Percentiles rank a stretch among this genome's conserved stretches.
These are phyloP conservation scores for Kandelia obovata DNA, from an alignment of 345 rosid species.

Conservation along the genomic window DNA sequence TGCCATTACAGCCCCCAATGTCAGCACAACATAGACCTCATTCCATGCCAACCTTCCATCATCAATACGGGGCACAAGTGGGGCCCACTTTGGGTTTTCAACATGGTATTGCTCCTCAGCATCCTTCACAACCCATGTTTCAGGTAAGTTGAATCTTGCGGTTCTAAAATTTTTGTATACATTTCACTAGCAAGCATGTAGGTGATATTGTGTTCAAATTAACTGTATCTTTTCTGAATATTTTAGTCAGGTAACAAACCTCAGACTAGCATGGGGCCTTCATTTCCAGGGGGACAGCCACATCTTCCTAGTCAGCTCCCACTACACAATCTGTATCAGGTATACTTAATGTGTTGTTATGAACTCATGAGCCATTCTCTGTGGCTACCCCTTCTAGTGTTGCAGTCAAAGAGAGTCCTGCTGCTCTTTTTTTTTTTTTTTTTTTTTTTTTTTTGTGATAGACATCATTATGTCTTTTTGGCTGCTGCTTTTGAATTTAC, in stretches of 20 bases:
- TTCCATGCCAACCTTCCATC: constrained; percentile 50
- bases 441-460: background rate
- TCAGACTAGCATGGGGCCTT: constrained; percentile 52
- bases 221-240: constrained; percentile 24
- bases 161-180: constrained; percentile 7
- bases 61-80: constrained; percentile 61
- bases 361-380: background rate
- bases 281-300: constrained; percentile 68
- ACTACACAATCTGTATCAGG: constrained; percentile 59
- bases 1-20: constrained; percentile 60
- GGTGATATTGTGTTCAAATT: constrained; percentile 4
- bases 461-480: background rate
- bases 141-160: constrained; percentile 53
- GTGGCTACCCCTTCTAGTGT: background rate
- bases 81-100: constrained; percentile 67
- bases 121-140: constrained; percentile 62
- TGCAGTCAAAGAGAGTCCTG: background rate
- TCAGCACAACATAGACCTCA: constrained; percentile 51
- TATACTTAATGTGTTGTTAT: constrained; percentile 13
- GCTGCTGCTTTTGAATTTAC: no score
- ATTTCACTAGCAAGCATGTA: background rate
- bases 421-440: background rate
- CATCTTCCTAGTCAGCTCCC: constrained; percentile 53
- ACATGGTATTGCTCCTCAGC: constrained; percentile 67
- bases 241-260: constrained; percentile 55